These are phyloP conservation scores for Ophiostoma australiae DNA, from an alignment of 2,329 filamentous ascomycete species.

Conservation along the genomic window DNA sequence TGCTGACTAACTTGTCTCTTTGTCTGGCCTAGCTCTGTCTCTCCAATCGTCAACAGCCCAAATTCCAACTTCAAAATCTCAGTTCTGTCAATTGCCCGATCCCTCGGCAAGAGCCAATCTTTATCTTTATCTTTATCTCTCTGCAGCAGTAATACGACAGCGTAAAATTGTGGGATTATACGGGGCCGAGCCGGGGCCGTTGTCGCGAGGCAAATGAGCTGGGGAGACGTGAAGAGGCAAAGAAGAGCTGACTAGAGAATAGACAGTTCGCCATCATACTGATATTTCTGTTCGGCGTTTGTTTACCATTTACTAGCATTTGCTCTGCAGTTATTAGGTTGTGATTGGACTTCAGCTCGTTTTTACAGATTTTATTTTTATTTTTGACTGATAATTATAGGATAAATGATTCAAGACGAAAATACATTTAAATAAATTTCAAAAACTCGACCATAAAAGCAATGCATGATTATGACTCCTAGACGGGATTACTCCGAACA, in stretches of 20 bases:
- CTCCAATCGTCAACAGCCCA: background rate
- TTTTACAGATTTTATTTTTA: too few species aligned
- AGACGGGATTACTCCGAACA: too few species aligned
- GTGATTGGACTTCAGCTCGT: too few species aligned
- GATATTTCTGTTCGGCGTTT: too few species aligned
- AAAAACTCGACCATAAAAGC: too few species aligned
- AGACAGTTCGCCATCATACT: background rate
- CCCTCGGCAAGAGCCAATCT: background rate
- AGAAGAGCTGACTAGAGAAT: background rate
- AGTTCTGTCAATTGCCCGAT: background rate
- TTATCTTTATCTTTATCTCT: conserved; percentile 7
- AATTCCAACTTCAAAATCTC: background rate
- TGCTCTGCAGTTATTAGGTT: too few species aligned
- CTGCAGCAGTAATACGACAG: conserved; percentile 1
- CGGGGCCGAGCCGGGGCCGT: conserved; percentile 3
- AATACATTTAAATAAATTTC: too few species aligned
- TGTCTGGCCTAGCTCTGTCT: background rate
- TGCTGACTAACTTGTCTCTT: background rate
- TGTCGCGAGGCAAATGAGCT: background rate
- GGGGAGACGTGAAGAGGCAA: background rate
- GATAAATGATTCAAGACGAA: too few species aligned
- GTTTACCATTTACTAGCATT: too few species aligned
- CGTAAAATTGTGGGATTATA: background rate
- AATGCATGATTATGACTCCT: too few species aligned
- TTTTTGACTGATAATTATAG: too few species aligned